These are phyloP conservation scores for Corylus heterophylla DNA, from an alignment of 306 rosid species.

Conservation along the genomic window DNA sequence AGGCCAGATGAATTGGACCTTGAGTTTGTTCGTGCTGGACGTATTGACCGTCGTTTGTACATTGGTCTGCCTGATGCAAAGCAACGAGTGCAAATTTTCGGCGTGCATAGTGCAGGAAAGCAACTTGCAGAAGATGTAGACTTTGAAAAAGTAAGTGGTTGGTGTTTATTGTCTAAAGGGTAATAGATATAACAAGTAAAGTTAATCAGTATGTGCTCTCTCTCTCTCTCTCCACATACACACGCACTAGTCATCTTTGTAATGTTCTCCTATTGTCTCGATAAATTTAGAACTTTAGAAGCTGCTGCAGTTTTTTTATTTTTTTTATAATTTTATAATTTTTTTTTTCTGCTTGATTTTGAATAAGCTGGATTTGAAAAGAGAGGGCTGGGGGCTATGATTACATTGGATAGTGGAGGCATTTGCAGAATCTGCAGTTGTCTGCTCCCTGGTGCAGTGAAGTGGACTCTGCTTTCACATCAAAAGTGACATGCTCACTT, in stretches of 20 bases:
- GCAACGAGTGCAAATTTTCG: constrained; percentile 82
- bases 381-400: neutral
- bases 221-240: neutral
- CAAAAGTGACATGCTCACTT: neutral
- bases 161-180: constrained; percentile 15
- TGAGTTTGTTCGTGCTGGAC: constrained; percentile 86
- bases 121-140: constrained; percentile 80
- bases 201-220: neutral
- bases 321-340: neutral
- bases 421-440: neutral
- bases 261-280: neutral
- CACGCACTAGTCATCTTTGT: neutral
- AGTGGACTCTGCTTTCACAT: neutral
- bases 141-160: constrained; percentile 63
- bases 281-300: neutral
- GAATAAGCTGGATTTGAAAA: neutral
- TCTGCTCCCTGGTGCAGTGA: neutral
- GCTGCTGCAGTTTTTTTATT: neutral
- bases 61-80: constrained; percentile 93
- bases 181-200: neutral
- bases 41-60: constrained; percentile 93
- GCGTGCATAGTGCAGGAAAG: constrained; percentile 82
- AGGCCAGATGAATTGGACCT: constrained; percentile 93
- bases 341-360: neutral
- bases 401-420: neutral